These are phyloP conservation scores for Dalbergia cochinchinensis DNA, from an alignment of 306 rosid genomes.

Conservation along the genomic window DNA sequence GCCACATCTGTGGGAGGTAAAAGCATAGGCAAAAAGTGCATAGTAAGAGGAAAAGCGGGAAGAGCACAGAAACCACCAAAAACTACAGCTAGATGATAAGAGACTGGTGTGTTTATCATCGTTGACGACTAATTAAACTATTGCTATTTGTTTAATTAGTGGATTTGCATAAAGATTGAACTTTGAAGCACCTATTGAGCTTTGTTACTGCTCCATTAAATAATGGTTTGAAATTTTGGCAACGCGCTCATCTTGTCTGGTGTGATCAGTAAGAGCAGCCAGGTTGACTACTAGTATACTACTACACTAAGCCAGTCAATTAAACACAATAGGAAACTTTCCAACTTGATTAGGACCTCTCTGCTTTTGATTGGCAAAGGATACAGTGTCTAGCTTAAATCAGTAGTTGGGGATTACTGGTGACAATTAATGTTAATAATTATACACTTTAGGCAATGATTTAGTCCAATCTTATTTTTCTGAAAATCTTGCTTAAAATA, in stretches of 20 bases:
- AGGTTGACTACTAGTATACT: constrained; percentile 3
- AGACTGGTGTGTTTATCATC: not conserved
- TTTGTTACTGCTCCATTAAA: not conserved
- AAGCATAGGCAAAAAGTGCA: constrained; percentile 47
- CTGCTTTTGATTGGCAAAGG: constrained; percentile 27
- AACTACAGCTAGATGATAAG: constrained; percentile 29
- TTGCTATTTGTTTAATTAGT: constrained; percentile 16
- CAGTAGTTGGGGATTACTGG: constrained; percentile 10
- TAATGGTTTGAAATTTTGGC: constrained; percentile 47
- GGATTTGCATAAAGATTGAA: constrained; percentile 12
- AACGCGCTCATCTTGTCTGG: not conserved
- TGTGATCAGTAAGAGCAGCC: constrained; percentile 32
- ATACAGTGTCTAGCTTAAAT: constrained; percentile 21
- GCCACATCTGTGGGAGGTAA: constrained; percentile 38
- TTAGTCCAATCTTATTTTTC: not conserved
- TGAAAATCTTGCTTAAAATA: not conserved
- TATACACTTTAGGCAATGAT: not conserved
- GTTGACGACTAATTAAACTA: constrained; percentile 29
- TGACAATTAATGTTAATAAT: not conserved
- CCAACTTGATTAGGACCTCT: constrained; percentile 35
- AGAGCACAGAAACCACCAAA: constrained; percentile 29
- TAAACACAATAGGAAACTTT: constrained; percentile 5
- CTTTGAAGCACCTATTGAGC: too few species aligned
- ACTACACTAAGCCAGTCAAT: constrained; percentile 5
- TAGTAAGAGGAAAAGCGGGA: constrained; percentile 19